phyloP scores from a whole-genome alignment of 352 stramenopile species.

The Phytopythium cucurbitacearum region DNA sequence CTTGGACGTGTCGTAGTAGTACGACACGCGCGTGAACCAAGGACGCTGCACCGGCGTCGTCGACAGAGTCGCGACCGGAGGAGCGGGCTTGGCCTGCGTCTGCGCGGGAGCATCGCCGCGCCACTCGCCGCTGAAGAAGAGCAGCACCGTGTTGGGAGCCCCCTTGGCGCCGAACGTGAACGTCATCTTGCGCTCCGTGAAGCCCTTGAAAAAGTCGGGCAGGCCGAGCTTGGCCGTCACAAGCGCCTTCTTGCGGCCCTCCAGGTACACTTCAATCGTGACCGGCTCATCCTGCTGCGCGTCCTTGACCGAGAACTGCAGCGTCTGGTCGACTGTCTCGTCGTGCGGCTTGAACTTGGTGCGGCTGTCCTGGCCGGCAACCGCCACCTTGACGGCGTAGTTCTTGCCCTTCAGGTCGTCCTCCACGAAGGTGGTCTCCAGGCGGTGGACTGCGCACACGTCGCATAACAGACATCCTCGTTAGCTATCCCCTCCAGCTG shows the following conservation, averaged over 20 bases:
- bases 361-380: constrained; percentile 18
- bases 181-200: constrained; percentile 26
- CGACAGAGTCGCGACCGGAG: constrained; percentile 2
- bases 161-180: constrained; percentile 34
- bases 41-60: constrained; percentile 30
- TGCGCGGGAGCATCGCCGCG: constrained; percentile 6
- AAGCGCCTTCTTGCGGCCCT: constrained; percentile 35
- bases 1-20: constrained; percentile 82
- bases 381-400: constrained; percentile 17
- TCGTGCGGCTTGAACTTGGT: constrained; percentile 16
- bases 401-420: constrained; percentile 15
- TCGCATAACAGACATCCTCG: constrained; percentile 1
- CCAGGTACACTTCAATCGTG: constrained; percentile 38
- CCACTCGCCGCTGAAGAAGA: constrained; percentile 27
- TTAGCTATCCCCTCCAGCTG: not conserved
- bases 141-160: constrained; percentile 17
- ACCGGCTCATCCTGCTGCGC: constrained; percentile 21
- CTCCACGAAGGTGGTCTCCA: constrained; percentile 22
- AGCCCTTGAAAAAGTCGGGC: constrained; percentile 20
- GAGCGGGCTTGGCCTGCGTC: constrained; percentile 2
- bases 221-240: constrained; percentile 31
- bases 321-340: constrained; percentile 26
- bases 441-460: constrained; percentile 21
- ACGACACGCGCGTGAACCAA: constrained; percentile 68
- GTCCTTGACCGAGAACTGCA: constrained; percentile 44